A percentile compares a stretch with the other conserved stretches of the same genome.
These are phyloP conservation scores for Penicillium herquei DNA, from an alignment of 495 filamentous ascomycete species.

Conservation along the genomic window DNA sequence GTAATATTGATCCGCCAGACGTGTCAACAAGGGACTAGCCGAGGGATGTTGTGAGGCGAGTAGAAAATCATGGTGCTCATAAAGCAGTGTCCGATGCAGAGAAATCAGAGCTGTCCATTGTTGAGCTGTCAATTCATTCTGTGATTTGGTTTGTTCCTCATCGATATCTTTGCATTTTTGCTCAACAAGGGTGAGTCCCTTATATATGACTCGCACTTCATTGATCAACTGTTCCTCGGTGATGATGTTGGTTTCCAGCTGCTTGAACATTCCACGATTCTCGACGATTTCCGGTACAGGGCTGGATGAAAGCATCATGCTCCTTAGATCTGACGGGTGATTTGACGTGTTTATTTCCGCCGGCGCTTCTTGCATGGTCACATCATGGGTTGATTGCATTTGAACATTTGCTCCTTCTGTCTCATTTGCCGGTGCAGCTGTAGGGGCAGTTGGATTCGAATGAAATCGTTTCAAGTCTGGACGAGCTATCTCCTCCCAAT, in stretches of 20 bases:
- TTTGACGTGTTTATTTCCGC: background rate
- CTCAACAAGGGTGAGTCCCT: constrained; percentile 75
- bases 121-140: constrained; percentile 49
- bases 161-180: constrained; percentile 74
- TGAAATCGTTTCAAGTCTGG: background rate
- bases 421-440: background rate
- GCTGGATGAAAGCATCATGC: background rate
- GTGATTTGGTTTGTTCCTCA: constrained; percentile 50
- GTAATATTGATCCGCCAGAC: constrained; percentile 64
- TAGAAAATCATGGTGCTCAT: constrained; percentile 83
- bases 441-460: background rate
- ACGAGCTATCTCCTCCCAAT: background rate
- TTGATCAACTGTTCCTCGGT: constrained; percentile 70
- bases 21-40: constrained; percentile 55
- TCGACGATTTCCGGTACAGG: background rate
- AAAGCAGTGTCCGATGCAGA: constrained; percentile 67
- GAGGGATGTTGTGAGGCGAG: constrained; percentile 74
- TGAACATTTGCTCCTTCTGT: background rate
- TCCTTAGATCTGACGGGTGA: background rate
- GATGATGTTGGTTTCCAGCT: constrained; percentile 66
- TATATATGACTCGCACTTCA: constrained; percentile 73
- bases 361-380: background rate
- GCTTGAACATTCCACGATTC: constrained; percentile 33
- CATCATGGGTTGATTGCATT: background rate
- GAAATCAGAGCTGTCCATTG: constrained; percentile 75